A percentile compares a stretch with the other conserved stretches of the same genome.
Conservation (phyloP, 768 basidiomycete species). For the Mycena galopus region DNA sequence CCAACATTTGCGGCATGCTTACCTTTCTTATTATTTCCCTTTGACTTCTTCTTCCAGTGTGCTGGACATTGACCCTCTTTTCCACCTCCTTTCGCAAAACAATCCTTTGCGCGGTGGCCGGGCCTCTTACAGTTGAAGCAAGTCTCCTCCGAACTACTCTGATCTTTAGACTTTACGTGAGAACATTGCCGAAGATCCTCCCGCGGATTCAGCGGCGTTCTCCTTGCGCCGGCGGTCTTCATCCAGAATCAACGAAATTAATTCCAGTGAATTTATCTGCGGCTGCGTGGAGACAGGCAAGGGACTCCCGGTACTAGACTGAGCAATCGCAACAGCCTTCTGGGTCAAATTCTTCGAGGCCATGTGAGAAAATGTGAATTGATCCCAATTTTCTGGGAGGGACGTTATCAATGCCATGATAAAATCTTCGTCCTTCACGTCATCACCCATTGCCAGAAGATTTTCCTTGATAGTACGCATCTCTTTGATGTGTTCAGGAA, state of each 20-base stretch:
- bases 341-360: neutral
- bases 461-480: conserved; percentile 1
- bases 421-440: conserved; percentile 4
- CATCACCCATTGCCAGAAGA: neutral
- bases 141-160: neutral
- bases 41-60: neutral
- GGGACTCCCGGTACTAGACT: conserved; percentile 2
- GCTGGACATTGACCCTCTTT: conserved; percentile 14
- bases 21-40: conserved; percentile 5
- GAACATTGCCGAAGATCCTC: conserved; percentile 7
- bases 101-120: conserved; percentile 11
- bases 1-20: conserved; percentile 7
- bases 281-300: neutral
- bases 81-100: conserved; percentile 9
- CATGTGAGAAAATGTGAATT: neutral
- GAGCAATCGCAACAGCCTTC: conserved; percentile 1
- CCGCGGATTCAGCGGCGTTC: neutral
- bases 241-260: neutral
- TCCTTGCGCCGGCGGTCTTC: neutral
- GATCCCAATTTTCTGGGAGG: neutral
- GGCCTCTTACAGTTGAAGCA: conserved; percentile 7
- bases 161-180: neutral
- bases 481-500: neutral
- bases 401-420: neutral
- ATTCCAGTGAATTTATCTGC: neutral